Evolutionary conservation across 768 basidiomycete genomes (phyloP).

Genomic region (Pleurotus sapidus): DNA sequence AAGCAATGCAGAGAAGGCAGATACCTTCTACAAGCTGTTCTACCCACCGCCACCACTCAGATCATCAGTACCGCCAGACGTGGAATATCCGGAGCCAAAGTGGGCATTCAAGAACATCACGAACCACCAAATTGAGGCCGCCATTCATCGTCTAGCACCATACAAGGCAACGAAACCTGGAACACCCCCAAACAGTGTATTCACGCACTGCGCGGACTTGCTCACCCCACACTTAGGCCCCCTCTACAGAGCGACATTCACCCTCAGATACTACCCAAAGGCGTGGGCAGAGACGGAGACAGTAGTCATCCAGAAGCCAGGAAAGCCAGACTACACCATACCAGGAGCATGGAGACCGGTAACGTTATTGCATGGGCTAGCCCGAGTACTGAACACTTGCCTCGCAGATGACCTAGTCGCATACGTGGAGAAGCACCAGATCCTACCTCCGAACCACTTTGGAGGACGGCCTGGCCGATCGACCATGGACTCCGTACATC

Average conservation of each 20-base stretch:
- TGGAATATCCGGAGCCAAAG: conserved; percentile 9
- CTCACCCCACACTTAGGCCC: conserved; percentile 13
- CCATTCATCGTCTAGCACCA: conserved; percentile 15
- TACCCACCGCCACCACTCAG: conserved; percentile 13
- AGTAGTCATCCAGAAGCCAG: conserved; percentile 31
- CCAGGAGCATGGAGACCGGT: conserved; percentile 32
- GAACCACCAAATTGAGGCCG: not conserved
- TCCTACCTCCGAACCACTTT: conserved; percentile 24
- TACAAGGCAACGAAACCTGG: conserved; percentile 26
- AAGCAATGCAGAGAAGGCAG: conserved; percentile 8
- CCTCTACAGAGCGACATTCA: conserved; percentile 24
- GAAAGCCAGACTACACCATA: conserved; percentile 27
- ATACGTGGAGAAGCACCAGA: conserved; percentile 13
- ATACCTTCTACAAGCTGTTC: conserved; percentile 6
- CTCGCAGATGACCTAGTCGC: conserved; percentile 13
- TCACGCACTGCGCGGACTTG: conserved; percentile 10
- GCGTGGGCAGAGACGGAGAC: conserved; percentile 24
- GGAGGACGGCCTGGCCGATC: conserved; percentile 24
- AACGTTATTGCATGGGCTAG: conserved; percentile 18
- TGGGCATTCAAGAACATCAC: conserved; percentile 3
- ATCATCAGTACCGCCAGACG: conserved; percentile 1
- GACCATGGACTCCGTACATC: conserved; percentile 27
- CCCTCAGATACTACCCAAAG: conserved; percentile 22
- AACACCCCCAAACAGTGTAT: conserved; percentile 18
- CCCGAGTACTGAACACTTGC: conserved; percentile 6